Evolutionary conservation across 768 basidiomycete genomes (phyloP).

Genomic region (Xerocomus brunneocitrinus): DNA sequence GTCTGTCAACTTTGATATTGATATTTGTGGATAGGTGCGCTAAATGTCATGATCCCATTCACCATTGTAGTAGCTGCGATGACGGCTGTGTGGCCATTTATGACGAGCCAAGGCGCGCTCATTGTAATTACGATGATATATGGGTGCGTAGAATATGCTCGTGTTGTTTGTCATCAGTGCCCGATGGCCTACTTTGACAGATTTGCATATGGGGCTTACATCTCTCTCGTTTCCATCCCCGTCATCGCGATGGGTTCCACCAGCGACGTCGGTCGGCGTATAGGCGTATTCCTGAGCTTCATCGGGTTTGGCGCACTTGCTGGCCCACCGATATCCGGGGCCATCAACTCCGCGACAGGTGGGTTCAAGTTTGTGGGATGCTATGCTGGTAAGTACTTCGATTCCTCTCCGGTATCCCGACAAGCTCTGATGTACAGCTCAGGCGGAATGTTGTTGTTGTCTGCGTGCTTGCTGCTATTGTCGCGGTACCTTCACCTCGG

Average conservation of each 20-base stretch:
- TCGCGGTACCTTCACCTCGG: slow-evolving; percentile 39
- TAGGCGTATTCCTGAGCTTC: slow-evolving; percentile 62
- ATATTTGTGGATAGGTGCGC: slow-evolving; percentile 39
- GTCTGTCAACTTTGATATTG: not conserved
- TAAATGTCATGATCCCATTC: slow-evolving; percentile 68
- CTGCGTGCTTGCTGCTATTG: slow-evolving; percentile 38
- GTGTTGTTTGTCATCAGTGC: not conserved
- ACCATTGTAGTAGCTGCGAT: slow-evolving; percentile 50
- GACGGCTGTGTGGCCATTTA: slow-evolving; percentile 72
- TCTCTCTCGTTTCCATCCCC: slow-evolving; percentile 52
- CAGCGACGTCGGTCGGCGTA: slow-evolving; percentile 58
- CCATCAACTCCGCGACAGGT: slow-evolving; percentile 50
- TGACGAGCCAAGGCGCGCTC: slow-evolving; percentile 38
- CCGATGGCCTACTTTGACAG: slow-evolving; percentile 28
- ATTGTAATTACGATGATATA: slow-evolving; percentile 57
- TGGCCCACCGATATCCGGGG: slow-evolving; percentile 73
- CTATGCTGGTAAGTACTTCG: slow-evolving; percentile 37
- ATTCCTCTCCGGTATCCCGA: not conserved
- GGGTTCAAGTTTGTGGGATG: slow-evolving; percentile 35
- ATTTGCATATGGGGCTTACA: slow-evolving; percentile 58
- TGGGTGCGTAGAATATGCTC: slow-evolving; percentile 41
- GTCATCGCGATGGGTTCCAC: slow-evolving; percentile 57
- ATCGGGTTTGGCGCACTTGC: slow-evolving; percentile 57
- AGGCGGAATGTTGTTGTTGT: slow-evolving; percentile 39
- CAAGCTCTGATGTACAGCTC: not conserved